Evolutionary conservation across 1,284 basidiomycete species (phyloP), one percentile per base, ranked within the genome.

Genomic region (Cystobasidium pallidum): DNA sequence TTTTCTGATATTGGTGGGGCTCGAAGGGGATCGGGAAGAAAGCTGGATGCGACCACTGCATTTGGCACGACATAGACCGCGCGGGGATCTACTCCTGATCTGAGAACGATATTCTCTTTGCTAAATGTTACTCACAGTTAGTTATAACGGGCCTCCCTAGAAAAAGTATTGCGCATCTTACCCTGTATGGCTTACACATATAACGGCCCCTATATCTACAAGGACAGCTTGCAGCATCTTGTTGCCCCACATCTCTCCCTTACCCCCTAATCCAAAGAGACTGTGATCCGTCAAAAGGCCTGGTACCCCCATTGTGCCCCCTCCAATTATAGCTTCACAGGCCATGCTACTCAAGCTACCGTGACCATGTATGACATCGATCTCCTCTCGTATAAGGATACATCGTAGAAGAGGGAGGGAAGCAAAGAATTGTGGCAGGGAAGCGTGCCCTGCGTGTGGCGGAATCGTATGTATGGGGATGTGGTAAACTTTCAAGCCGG

Each of bases 121-220:
- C 82, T 80, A 45, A 30, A 17, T 32, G 63, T 51, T 28, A 54
- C 30, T 24, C 49, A 17, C n/a, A 7, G 28, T 28, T 39, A 39
- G 36, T 39, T 13, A n/a, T 39, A 13, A 6, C n/a, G 49, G 26
- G 11, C 24, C 32, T 17, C 11, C 19, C 49, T 6, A 52, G 2
- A 1, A 39, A 17, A n/a, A 49, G 7, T 45, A 39, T 28, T 19
- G 41, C 6, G 6, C 47, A 59, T 19, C 86, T 76, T 78, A 92
- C 92, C 93, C 93, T 0, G 94, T 97, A 81, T 99, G 91, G n/a
- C 92, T 94, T 59, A 99, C 96, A 78, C 94, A 97, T 39, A 98
- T 94, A 0, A 92, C 92, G 0, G 89, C 91, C 75, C 98, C 95
- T 0, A 94, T 90, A 80, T 95, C 94, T 75, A 89, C 87, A 77